Evolutionary conservation across 1,139 yeast species (phyloP), one percentile per base, ranked within the genome.

Genomic region (Candida glucosophila): DNA sequence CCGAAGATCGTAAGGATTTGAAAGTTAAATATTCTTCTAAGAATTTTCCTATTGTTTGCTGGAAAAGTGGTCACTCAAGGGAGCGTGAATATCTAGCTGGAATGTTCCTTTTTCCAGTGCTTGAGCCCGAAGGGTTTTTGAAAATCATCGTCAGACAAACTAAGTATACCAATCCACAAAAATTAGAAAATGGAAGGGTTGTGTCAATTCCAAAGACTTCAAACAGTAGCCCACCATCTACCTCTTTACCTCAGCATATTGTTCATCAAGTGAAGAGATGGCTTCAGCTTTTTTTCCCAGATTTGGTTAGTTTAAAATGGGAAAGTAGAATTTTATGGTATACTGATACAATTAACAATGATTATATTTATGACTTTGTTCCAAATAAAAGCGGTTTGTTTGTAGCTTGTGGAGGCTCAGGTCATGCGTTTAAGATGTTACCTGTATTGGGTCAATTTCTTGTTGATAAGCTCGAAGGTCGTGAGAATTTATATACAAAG

Each of bases 381-480:
- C 72, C 73, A 3, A 43, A 44, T 5, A 40, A 43, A 18, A 39
- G 52, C 18, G 52, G 53, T 21, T 46, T 66, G 9, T 45, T 58
- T 28, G 52, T 67, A 15, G 65, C 61, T 3, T 50, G 62, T 29
- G 72, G 72, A 21, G 73, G 67, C 3, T 56, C 64, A 8, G 66
- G 68, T 12, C 70, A 63, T 39, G 55, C 56, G 2, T 55, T 54
- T 39, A 55, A 55, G 35, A 52, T 54, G 39, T 36, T 48, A 17
- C 56, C 54, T 4, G 58, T 52, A 3, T 35, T 57, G 16, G 64
- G 64, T 2, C 47, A 44, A 28, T 55, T 37, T 24, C 43, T 56
- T 18, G 48, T 44, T 6, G 52, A 55, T 25, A 39, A 35, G 14
- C 29, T 55, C 15, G 40, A 43, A 25, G 50, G 48, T 5, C 32